Percentiles rank a stretch among this genome's conserved stretches.
These are phyloP conservation scores for Ceratocystis ficicola DNA, from an alignment of 2,329 filamentous ascomycete species.

Conservation along the genomic window DNA sequence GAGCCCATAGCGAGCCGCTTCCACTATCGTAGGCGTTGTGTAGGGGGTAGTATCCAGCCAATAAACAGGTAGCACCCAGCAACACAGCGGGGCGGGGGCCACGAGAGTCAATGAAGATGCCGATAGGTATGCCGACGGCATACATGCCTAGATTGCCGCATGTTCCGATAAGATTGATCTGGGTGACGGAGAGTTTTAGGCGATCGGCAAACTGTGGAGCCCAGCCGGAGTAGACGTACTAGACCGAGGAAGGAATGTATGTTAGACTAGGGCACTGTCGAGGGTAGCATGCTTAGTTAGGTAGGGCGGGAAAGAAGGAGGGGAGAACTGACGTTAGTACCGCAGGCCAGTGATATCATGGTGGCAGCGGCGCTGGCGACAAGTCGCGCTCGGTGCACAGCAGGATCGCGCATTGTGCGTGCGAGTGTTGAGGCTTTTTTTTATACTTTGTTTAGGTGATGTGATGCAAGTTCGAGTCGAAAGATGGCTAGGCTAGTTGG, in stretches of 20 bases:
- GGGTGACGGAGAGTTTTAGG: conserved; percentile 76
- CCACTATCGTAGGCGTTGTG: conserved; percentile 65
- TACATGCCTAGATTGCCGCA: conserved; percentile 91
- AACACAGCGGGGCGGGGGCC: conserved; percentile 71
- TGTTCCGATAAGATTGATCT: conserved; percentile 83
- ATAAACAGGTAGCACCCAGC: conserved; percentile 59
- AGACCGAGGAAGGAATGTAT: conserved; percentile 18
- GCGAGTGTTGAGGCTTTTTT: not conserved
- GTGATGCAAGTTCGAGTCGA: not conserved
- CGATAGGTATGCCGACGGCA: conserved; percentile 74
- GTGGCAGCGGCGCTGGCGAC: conserved; percentile 78
- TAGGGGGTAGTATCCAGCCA: conserved; percentile 74
- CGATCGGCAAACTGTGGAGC: conserved; percentile 85
- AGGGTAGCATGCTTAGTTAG: not conserved
- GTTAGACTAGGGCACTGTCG: conserved; percentile 12
- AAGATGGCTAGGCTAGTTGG: not conserved
- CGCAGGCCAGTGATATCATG: conserved; percentile 73
- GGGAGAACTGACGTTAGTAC: conserved; percentile 61
- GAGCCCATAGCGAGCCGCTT: conserved; percentile 41
- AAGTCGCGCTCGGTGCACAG: conserved; percentile 53
- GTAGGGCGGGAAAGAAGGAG: not conserved
- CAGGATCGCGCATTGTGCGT: conserved; percentile 34
- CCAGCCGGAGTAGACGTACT: conserved; percentile 99
- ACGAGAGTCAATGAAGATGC: conserved; percentile 71
- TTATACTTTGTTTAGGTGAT: too few relatives aligned